These are phyloP conservation scores for Dendrothele bispora DNA, from an alignment of 768 basidiomycete species.

Conservation along the genomic window DNA sequence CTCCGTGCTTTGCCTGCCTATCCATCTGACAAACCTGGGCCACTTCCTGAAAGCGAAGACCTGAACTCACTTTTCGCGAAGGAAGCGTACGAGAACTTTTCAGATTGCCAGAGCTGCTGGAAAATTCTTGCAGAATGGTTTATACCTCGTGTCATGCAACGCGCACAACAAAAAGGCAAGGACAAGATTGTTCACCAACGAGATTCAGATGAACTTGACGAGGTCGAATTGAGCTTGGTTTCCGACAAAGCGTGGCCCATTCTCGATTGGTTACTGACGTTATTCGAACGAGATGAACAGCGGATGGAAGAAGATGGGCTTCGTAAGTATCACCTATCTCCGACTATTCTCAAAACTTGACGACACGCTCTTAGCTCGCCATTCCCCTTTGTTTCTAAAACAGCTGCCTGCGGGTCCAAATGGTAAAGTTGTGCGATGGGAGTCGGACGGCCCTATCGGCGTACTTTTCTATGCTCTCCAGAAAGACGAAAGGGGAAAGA, in stretches of 20 bases:
- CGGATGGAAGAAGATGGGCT: constrained; percentile 30
- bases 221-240: constrained; percentile 33
- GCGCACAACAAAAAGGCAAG: constrained; percentile 2
- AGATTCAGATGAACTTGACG: constrained; percentile 25
- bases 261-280: constrained; percentile 63
- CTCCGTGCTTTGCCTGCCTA: constrained; percentile 57
- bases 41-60: constrained; percentile 23
- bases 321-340: constrained; percentile 29
- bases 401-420: constrained; percentile 59
- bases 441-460: constrained; percentile 48
- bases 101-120: constrained; percentile 59
- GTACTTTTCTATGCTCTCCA: constrained; percentile 5
- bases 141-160: constrained; percentile 30
- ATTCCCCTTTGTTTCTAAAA: constrained; percentile 54
- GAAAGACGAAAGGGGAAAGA: constrained; percentile 5
- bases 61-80: constrained; percentile 59
- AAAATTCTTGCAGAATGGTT: constrained; percentile 57
- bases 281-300: constrained; percentile 71
- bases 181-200: constrained; percentile 18
- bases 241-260: constrained; percentile 68
- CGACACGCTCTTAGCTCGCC: constrained; percentile 20
- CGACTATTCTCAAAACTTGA: not conserved
- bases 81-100: constrained; percentile 54
- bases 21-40: constrained; percentile 20
- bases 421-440: constrained; percentile 52